Conservation (phyloP, 768 basidiomycete genomes). For the Trametes cingulata region DNA sequence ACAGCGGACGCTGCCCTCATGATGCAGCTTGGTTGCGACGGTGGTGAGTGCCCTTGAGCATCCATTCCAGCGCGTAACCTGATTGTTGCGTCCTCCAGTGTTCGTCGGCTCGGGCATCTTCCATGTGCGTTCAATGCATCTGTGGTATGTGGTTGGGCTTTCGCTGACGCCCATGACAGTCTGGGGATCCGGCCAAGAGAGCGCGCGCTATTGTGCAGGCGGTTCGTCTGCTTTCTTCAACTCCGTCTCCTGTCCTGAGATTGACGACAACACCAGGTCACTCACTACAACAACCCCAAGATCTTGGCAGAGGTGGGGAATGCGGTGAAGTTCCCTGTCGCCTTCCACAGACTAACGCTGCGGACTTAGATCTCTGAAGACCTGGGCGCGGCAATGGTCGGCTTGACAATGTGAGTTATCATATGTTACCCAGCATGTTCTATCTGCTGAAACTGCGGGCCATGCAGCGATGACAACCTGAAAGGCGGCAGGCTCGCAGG, state of each 20-base stretch:
- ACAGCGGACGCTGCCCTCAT: constrained; percentile 93
- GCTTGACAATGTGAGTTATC: constrained; percentile 76
- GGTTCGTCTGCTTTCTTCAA: constrained; percentile 41
- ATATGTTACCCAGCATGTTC: not conserved
- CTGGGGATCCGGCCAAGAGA: constrained; percentile 90
- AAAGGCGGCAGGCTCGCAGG: constrained; percentile 70
- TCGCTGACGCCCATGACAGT: constrained; percentile 43
- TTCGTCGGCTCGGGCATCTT: constrained; percentile 99
- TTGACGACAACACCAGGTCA: constrained; percentile 49
- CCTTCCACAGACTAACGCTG: constrained; percentile 7
- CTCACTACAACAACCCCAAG: constrained; percentile 94
- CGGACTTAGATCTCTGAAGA: constrained; percentile 67
- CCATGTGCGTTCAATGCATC: constrained; percentile 55
- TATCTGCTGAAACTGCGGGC: constrained; percentile 1
- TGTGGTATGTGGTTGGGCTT: not conserved
- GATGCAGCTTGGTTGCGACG: constrained; percentile 98
- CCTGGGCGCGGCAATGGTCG: constrained; percentile 92
- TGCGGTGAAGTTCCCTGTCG: not conserved
- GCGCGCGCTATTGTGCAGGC: constrained; percentile 97
- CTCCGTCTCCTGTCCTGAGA: not conserved
- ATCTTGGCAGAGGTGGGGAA: constrained; percentile 77
- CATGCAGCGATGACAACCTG: constrained; percentile 57
- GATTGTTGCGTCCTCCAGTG: constrained; percentile 46
- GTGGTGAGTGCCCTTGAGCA: constrained; percentile 56
- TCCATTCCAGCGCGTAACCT: constrained; percentile 7